A percentile compares a stretch with the other conserved stretches of the same genome.
These are phyloP conservation scores for Phytophthora litchii DNA, from an alignment of 352 stramenopile genomes.

Conservation along the genomic window DNA sequence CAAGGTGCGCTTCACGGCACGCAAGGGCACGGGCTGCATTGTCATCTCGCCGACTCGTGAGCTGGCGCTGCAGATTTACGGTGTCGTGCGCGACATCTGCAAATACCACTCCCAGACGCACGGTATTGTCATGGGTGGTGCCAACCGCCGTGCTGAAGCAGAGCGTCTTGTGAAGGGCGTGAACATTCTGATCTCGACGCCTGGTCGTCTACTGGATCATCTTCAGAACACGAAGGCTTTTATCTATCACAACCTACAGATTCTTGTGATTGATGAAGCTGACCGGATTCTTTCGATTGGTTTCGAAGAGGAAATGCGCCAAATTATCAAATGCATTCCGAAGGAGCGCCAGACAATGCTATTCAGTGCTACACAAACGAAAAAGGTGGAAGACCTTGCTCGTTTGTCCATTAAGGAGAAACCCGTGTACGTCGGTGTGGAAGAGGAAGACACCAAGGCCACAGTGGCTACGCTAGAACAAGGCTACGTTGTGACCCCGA, in stretches of 20 bases:
- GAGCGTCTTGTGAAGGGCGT: slow-evolving; percentile 95
- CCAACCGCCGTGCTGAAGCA: slow-evolving; percentile 96
- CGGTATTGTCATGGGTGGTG: slow-evolving; percentile 97
- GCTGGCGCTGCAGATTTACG: slow-evolving; percentile 99
- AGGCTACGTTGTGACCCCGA: slow-evolving; percentile 98
- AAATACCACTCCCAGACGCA: slow-evolving; percentile 96
- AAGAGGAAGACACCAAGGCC: slow-evolving; percentile 91
- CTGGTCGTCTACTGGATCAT: slow-evolving; percentile 97
- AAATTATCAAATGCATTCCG: slow-evolving; percentile 98
- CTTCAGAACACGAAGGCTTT: slow-evolving; percentile 98
- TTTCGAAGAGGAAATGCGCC: slow-evolving; percentile 99
- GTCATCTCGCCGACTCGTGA: slow-evolving; percentile 98
- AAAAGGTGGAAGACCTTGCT: slow-evolving; percentile 98
- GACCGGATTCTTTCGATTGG: slow-evolving; percentile 99
- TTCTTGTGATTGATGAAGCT: slow-evolving; percentile 99
- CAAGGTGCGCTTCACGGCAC: slow-evolving; percentile 95
- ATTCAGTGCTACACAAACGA: slow-evolving; percentile 98
- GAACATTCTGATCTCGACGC: slow-evolving; percentile 98
- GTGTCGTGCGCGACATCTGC: slow-evolving; percentile 96
- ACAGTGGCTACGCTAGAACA: slow-evolving; percentile 96
- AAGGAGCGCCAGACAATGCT: slow-evolving; percentile 99
- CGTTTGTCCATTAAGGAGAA: slow-evolving; percentile 93
- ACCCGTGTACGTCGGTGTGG: slow-evolving; percentile 96
- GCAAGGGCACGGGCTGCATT: slow-evolving; percentile 97
- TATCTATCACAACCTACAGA: slow-evolving; percentile 95